Percentiles rank a stretch among this genome's conserved stretches.
These are phyloP conservation scores for Ustilago crameri DNA, from an alignment of 1,284 basidiomycete genomes.

Conservation along the genomic window DNA sequence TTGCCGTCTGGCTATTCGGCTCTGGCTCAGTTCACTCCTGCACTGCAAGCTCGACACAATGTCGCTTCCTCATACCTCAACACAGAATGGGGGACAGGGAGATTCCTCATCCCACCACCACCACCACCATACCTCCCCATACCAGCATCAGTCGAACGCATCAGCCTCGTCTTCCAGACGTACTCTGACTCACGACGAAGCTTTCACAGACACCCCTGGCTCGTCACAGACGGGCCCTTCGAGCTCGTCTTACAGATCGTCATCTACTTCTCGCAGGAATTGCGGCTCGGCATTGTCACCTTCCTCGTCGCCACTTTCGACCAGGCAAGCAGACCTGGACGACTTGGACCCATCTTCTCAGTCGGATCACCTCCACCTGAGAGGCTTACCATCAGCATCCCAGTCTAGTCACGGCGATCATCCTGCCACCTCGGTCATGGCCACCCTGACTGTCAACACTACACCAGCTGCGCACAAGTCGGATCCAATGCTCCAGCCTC, in stretches of 20 bases:
- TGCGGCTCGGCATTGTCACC: constrained; percentile 19
- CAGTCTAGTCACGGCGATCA: constrained; percentile 12
- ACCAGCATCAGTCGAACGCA: constrained; percentile 1
- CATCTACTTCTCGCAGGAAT: constrained; percentile 3
- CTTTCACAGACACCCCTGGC: neutral
- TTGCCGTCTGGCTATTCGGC: constrained; percentile 8
- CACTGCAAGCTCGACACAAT: constrained; percentile 1
- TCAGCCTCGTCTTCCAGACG: constrained; percentile 29
- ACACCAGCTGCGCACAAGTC: constrained; percentile 29
- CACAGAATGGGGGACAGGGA: neutral
- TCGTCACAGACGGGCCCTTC: constrained; percentile 1
- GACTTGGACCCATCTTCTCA: constrained; percentile 8
- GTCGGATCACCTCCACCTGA: constrained; percentile 6
- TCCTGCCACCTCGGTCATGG: constrained; percentile 43
- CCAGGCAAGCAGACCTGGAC: constrained; percentile 5
- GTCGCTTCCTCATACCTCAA: constrained; percentile 7
- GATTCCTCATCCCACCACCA: neutral
- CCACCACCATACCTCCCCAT: constrained; percentile 8
- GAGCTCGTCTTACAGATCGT: neutral
- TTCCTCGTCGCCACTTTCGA: constrained; percentile 24
- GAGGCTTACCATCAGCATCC: too few relatives aligned
- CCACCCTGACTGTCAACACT: constrained; percentile 38
- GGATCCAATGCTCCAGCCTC: constrained; percentile 39
- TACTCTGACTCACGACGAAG: constrained; percentile 17
- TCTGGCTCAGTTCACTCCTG: neutral